phyloP scores from a whole-genome alignment of 805 yeast genomes.

The Lachancea thermotolerans region DNA sequence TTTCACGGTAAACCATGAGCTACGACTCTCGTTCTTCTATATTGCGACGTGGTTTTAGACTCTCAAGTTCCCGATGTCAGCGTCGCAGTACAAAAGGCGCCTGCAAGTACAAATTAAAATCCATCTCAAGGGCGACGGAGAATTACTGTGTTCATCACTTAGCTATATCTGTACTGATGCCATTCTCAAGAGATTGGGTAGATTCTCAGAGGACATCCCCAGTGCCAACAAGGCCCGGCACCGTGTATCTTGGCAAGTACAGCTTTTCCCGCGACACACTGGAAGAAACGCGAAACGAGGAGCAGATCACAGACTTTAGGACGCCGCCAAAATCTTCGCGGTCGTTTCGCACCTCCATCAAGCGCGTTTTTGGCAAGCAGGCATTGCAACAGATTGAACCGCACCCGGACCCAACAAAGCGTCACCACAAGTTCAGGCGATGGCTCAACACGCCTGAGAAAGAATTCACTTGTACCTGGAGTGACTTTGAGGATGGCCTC shows the following conservation, averaged over 20 bases:
- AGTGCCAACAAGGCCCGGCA: conserved; percentile 8
- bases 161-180: no score
- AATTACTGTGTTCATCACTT: not conserved
- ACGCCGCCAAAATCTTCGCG: conserved; percentile 3
- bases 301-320: not conserved
- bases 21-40: no score
- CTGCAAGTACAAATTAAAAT: not conserved
- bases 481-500: not conserved
- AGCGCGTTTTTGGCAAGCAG: not conserved
- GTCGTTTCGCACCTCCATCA: conserved; percentile 2
- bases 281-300: conserved; percentile 1
- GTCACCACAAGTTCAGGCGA: conserved; percentile 6
- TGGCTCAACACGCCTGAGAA: conserved; percentile 4
- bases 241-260: conserved; percentile 6
- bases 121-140: not conserved
- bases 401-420: not conserved
- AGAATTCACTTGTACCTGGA: conserved; percentile 5
- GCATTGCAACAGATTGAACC: not conserved
- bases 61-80: not conserved
- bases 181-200: not conserved
- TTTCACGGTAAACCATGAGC: no score
- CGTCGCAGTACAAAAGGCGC: not conserved
- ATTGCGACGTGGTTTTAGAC: no score
- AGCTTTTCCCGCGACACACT: conserved; percentile 6
- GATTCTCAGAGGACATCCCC: not conserved